Base-by-base conservation (phyloP, 23 red algal species). In the Porphyridium purpureum region DNA sequence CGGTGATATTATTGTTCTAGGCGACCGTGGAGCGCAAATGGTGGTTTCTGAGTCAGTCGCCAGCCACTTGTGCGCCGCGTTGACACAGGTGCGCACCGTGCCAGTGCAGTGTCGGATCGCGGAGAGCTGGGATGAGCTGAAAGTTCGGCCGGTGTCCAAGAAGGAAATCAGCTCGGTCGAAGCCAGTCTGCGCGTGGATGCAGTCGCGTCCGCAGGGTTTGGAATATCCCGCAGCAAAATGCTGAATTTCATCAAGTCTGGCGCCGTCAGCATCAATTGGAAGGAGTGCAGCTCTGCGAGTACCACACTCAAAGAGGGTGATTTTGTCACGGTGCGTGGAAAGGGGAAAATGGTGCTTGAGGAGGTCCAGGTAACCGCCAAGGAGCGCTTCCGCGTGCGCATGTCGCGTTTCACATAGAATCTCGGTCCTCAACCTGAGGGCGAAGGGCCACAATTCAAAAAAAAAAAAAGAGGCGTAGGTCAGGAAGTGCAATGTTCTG, bases 131-230 rank as follows among this genome's bases (percentile, higher is more conserved):
- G 51, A 55, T 15, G 59, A 93, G 70, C 33, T 82, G 50, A 27
- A 78, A n/a, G 49, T 70, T n/a, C 48, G 48, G 17, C 29, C 32
- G 26, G 52, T 49, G 9, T 33, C 23, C 21, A 11, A 63, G 30
- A 82, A 79, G 70, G 58, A 49, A 29, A 26, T 93, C 14, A 25
- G 31, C 41, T 72, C 47, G 47, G 75, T 82, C 19, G 86, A 82
- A 53, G 32, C 69, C 11, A 76, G 67, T 9, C 14, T 93, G 66
- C 68, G 86, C 21, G 29, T 93, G 29, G 86, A 93, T 53, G 67
- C 86, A n/a, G 86, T 93, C 1, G 86, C 52, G 11, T 75, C 65
- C 23, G 62, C 75, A 4, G 86, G 86, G 24, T 81, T 93, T 34
- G 66, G 41, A 21, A 38, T 78, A 29, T 69, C 59, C 24, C 75